Evolutionary conservation across 306 rosid species (phyloP), one percentile per base, ranked within the genome.

Genomic region (Glycine soja): DNA sequence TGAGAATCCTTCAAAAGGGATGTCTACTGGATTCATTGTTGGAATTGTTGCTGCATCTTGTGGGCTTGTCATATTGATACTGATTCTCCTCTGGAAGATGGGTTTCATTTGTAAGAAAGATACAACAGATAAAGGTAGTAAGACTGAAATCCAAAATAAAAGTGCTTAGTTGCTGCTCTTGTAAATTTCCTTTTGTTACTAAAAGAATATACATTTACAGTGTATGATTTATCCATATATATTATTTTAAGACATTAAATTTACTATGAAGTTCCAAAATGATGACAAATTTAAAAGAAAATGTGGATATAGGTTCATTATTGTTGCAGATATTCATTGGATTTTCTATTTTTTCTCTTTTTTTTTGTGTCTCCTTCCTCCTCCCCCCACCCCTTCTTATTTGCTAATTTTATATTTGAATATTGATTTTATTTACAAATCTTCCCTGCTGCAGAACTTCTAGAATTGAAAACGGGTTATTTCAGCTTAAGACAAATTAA

Each of bases 1-100:
- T 67, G 52, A 85, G 14, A 83, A 86, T 77, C 86, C 74, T 62
- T 57, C 87, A 4, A 83, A 88, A 13, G 87, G 90, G 5, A 50
- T 92, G 50, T 90, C 98, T 64, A 82, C 84, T 66, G 92, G 91
- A 77, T 90, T 85, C 30, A 92, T 94, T 85, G 91, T 77, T 32
- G 98, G 94, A 69, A 92, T 90, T 83, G 95, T 90, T 79, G 81
- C 74, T 51, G 93, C 82, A 34, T 82, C 88, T 12, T 86, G 83
- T 79, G 90, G 79, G 50, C 2, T 84, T 24, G 66, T 86, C 56
- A 46, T 86, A 47, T 65, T 94, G 40, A 62, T 91, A 80, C 71
- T 94, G 62, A 32, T 72, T 72, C 48, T 48, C 74, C 93, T 94
- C 19, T 40, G 93, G 80, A 76, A 57, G 84, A 84, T 52, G 76